Percentiles rank a stretch among this genome's conserved stretches.
phyloP scores from a whole-genome alignment of 140 eudicot genomes.

The Stevia rebaudiana region DNA sequence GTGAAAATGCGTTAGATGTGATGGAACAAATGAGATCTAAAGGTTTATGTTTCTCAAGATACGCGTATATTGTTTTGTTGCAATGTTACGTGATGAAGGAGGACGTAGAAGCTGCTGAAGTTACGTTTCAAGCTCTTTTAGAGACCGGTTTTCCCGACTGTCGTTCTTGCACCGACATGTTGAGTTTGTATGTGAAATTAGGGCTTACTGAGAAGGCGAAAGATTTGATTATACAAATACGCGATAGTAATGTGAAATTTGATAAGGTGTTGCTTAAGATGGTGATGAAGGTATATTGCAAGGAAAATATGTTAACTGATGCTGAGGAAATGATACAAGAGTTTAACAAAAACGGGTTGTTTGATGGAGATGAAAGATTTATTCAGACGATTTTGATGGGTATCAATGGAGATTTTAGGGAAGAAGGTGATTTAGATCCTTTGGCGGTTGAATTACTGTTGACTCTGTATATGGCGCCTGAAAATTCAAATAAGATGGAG shows the following conservation, averaged over 20 bases:
- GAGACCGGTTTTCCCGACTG: conserved; percentile 62
- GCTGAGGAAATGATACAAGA: conserved; percentile 55
- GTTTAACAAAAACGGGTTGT: conserved; percentile 27
- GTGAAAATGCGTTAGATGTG: conserved; percentile 46
- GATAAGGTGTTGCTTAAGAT: conserved; percentile 64
- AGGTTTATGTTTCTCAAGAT: conserved; percentile 48
- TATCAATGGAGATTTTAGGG: conserved; percentile 31
- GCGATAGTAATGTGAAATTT: conserved; percentile 53
- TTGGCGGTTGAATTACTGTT: conserved; percentile 57
- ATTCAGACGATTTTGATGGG: conserved; percentile 38
- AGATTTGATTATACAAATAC: conserved; percentile 43
- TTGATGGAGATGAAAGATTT: conserved; percentile 39
- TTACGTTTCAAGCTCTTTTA: conserved; percentile 50
- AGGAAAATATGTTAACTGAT: conserved; percentile 53
- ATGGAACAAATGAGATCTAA: conserved; percentile 65
- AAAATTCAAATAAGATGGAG: conserved; percentile 32
- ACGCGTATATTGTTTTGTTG: conserved; percentile 58
- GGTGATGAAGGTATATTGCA: conserved; percentile 62
- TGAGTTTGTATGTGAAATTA: conserved; percentile 53
- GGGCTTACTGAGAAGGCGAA: conserved; percentile 56
- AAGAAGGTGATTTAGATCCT: conserved; percentile 33
- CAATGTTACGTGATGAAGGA: conserved; percentile 58
- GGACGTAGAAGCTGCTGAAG: conserved; percentile 66
- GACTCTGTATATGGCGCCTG: conserved; percentile 47
- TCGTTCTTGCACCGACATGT: conserved; percentile 59